Evolutionary conservation across 768 basidiomycete genomes (phyloP), one percentile per base, ranked within the genome.

Genomic region (Mycena leptocephala): DNA sequence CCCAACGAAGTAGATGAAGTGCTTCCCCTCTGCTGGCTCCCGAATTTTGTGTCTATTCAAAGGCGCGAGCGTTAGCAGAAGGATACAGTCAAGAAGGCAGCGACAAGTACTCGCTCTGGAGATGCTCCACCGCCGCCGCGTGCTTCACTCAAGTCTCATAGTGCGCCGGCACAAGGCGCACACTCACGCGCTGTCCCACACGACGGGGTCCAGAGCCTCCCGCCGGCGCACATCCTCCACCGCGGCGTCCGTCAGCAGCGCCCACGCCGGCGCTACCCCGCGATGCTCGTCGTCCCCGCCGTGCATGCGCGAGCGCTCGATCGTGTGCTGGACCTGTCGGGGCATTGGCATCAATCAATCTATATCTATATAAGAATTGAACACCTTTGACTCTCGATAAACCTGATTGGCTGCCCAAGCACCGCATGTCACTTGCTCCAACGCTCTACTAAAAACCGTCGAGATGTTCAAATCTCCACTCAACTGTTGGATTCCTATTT

Each of bases 141-240:
- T 76, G 73, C 24, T 53, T 43, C 26, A 70, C 70, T 9, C 72
- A 72, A 16, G 37, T 53, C 11, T 76, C 70, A 26, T 78, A 80
- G 66, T 81, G 81, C 8, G 28, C 59, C 26, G 79, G 53, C 77
- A 81, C 30, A 78, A 41, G 18, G 72, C 66, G 61, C 78, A 80
- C 14, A 58, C 48, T 79, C 80, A 80, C 24, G 76, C 61, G 6
- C 8, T 7, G 51, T 66, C 72, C 5, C 13, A 10, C 37, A 70
- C 46, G 70, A 74, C 68, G 14, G 75, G 72, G 68, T 76, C 76
- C 24, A 61, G 58, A 5, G 3, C 9, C 61, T 80, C 77, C 26
- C 73, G 61, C 39, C 75, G 14, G 0, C 66, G 58, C 18, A 80
- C 56, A 28, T 81, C 79, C 11, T 64, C 61, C 30, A 32, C 74